Percentiles rank a stretch among this genome's conserved stretches.
phyloP scores from a whole-genome alignment of 768 basidiomycete genomes.

The Boletus coccyginus region DNA sequence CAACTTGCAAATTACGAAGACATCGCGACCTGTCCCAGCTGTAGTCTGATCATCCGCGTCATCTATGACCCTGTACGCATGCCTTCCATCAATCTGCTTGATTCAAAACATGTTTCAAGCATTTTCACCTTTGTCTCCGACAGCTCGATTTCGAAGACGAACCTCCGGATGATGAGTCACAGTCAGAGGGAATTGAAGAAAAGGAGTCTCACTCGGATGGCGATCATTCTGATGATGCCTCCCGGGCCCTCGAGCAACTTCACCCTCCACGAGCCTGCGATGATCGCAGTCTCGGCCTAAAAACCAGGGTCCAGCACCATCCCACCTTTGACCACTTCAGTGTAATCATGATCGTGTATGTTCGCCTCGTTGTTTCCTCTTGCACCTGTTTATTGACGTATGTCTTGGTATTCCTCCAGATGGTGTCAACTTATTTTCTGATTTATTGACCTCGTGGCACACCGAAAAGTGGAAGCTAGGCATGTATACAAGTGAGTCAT shows the following conservation, averaged over 20 bases:
- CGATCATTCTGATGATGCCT: conserved; percentile 58
- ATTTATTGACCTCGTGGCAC: not conserved
- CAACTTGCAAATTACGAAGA: conserved; percentile 91
- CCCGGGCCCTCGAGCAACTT: conserved; percentile 51
- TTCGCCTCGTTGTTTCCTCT: not conserved
- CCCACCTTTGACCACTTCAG: not conserved
- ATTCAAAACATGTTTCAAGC: not conserved
- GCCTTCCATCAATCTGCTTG: not conserved
- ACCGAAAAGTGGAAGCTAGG: not conserved
- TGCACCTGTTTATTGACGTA: not conserved
- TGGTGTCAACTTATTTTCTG: not conserved
- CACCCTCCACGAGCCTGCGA: conserved; percentile 21
- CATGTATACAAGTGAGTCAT: not conserved
- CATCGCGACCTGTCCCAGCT: conserved; percentile 94
- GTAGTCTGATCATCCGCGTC: conserved; percentile 88
- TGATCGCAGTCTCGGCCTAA: conserved; percentile 21
- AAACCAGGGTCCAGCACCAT: not conserved
- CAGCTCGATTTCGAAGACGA: conserved; percentile 88
- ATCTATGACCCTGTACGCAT: conserved; percentile 89
- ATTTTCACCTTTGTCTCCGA: no score
- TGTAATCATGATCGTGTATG: conserved; percentile 2
- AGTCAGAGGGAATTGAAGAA: conserved; percentile 29
- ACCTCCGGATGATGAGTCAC: conserved; percentile 47
- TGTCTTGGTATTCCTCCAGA: not conserved
- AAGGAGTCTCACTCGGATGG: conserved; percentile 40